phyloP scores from a whole-genome alignment of 2,329 filamentous ascomycete genomes.

The Beauveria australis region DNA sequence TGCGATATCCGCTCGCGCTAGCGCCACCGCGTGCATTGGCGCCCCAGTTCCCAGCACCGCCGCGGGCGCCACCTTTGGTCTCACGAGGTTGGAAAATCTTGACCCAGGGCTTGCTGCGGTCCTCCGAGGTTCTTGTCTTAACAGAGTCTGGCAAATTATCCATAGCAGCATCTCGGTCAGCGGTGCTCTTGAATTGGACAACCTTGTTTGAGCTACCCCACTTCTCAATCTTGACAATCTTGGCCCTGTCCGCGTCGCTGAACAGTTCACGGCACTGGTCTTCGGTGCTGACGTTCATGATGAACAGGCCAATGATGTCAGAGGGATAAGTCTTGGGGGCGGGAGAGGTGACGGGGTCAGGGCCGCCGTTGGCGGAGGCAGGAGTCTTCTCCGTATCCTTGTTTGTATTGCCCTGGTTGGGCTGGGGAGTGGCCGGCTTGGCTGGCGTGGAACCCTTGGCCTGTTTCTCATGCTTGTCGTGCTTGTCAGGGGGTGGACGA shows the following conservation, averaged over 20 bases:
- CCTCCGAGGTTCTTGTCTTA: constrained; percentile 63
- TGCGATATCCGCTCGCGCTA: constrained; percentile 69
- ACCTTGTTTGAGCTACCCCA: constrained; percentile 75
- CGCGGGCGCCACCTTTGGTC: constrained; percentile 49
- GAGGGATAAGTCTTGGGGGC: constrained; percentile 53
- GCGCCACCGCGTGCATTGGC: constrained; percentile 55
- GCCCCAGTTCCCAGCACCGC: constrained; percentile 60
- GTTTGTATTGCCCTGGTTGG: constrained; percentile 33
- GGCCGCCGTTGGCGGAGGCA: constrained; percentile 43
- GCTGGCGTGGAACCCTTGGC: constrained; percentile 26
- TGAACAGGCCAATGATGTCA: constrained; percentile 76
- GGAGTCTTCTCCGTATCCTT: constrained; percentile 52
- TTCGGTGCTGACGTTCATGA: constrained; percentile 76
- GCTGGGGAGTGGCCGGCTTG: constrained; percentile 41
- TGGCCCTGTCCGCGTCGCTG: constrained; percentile 70
- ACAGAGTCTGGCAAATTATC: constrained; percentile 65
- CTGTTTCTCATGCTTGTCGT: constrained; percentile 17
- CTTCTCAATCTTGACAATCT: constrained; percentile 73
- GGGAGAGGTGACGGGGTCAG: constrained; percentile 48
- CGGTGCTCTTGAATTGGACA: constrained; percentile 69
- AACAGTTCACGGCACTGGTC: constrained; percentile 79
- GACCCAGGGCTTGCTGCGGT: constrained; percentile 71
- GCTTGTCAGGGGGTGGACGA: constrained; percentile 25
- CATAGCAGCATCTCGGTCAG: constrained; percentile 76
- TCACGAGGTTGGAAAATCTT: constrained; percentile 72